Conservation (phyloP, 306 rosid species). For the Fragaria iinumae region DNA sequence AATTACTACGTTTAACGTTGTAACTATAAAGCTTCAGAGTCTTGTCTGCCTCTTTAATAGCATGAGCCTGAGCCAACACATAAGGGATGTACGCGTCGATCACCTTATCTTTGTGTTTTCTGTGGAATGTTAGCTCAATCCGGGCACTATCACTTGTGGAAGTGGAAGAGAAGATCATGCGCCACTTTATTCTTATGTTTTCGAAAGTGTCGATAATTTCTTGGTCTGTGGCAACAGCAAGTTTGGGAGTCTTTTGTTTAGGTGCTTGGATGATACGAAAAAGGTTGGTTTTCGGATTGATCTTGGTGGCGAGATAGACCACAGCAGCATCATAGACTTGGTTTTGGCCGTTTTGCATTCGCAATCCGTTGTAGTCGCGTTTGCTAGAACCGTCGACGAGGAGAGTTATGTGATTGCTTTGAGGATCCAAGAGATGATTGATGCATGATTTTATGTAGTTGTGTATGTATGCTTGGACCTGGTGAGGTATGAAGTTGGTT, state of each 20-base stretch:
- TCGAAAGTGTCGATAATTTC: constrained; percentile 19
- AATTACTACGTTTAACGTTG: too few species aligned
- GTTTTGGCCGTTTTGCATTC: not conserved
- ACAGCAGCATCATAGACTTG: constrained; percentile 36
- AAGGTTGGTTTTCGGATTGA: constrained; percentile 19
- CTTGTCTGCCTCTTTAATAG: constrained; percentile 16
- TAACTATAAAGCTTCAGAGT: constrained; percentile 27
- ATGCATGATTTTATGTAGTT: constrained; percentile 6
- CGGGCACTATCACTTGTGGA: not conserved
- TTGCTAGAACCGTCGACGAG: constrained; percentile 17
- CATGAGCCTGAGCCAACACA: constrained; percentile 18
- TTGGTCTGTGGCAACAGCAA: constrained; percentile 22
- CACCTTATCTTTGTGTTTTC: constrained; percentile 26
- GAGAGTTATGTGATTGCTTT: constrained; percentile 9
- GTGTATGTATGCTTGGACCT: constrained; percentile 25
- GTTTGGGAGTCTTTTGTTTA: constrained; percentile 22
- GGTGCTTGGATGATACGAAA: constrained; percentile 28
- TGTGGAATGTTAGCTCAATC: constrained; percentile 32
- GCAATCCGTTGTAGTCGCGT: not conserved
- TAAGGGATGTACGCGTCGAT: constrained; percentile 28
- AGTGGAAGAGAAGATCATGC: not conserved
- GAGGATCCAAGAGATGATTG: constrained; percentile 19
- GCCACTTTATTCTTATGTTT: constrained; percentile 17
- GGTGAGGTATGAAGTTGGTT: constrained; percentile 29
- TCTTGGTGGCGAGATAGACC: constrained; percentile 8